Percentiles rank a stretch among this genome's conserved stretches.
Evolutionary conservation across 1,139 yeast genomes (phyloP).

Genomic region (Geotrichum fermentans): DNA sequence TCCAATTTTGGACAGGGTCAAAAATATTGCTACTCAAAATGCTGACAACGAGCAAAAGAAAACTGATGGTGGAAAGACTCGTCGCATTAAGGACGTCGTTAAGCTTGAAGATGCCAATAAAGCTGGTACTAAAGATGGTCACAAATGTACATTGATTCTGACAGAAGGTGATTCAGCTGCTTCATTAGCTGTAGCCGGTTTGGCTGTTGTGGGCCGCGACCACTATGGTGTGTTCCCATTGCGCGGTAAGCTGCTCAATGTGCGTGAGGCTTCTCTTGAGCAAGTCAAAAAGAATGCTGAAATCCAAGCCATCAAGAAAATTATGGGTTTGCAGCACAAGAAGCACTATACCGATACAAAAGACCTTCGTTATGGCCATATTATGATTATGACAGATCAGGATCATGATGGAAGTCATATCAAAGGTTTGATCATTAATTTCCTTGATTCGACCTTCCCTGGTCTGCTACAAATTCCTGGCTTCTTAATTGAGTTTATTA

Average conservation of each 20-base stretch:
- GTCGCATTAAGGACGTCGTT: conserved; percentile 83
- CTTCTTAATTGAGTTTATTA: conserved; percentile 85
- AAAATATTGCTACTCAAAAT: conserved; percentile 78
- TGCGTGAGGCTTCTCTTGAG: conserved; percentile 92
- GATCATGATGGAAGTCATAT: conserved; percentile 99
- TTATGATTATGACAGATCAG: conserved; percentile 99
- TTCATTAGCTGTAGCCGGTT: conserved; percentile 88
- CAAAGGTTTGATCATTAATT: conserved; percentile 91
- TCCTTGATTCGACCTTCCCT: conserved; percentile 89
- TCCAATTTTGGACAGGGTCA: conserved; percentile 74
- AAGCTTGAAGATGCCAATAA: conserved; percentile 93
- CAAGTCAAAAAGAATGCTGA: conserved; percentile 90
- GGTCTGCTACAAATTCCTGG: conserved; percentile 90
- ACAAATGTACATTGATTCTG: conserved; percentile 83
- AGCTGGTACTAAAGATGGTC: conserved; percentile 92
- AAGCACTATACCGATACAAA: conserved; percentile 71
- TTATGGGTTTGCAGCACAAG: conserved; percentile 92
- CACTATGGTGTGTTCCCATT: conserved; percentile 93
- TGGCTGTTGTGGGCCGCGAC: conserved; percentile 93
- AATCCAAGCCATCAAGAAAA: conserved; percentile 91
- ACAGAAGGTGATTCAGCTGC: conserved; percentile 98
- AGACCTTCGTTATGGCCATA: conserved; percentile 86
- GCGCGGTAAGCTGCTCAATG: conserved; percentile 90
- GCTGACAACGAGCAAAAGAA: conserved; percentile 84
- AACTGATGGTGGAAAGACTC: conserved; percentile 90